Conservation (phyloP, 2,329 filamentous ascomycete genomes). For the Didymella pinodella region DNA sequence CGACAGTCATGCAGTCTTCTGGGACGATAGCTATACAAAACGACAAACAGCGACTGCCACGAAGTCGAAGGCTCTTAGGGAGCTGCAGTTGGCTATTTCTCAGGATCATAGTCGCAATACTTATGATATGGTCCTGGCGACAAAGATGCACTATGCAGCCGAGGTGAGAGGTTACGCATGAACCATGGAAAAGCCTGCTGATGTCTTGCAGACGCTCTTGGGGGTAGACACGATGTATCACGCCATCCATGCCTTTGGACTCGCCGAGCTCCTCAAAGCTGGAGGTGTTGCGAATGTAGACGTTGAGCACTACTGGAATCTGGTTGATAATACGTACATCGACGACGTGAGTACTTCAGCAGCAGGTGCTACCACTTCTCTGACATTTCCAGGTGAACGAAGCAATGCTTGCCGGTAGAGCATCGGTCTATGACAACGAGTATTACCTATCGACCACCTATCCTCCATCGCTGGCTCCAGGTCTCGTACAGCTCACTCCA, state of each 20-base stretch:
- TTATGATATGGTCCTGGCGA: constrained; percentile 40
- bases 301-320: constrained; percentile 40
- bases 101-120: constrained; percentile 22
- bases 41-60: constrained; percentile 27
- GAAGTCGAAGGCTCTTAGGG: constrained; percentile 38
- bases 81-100: constrained; percentile 33
- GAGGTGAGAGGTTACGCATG: constrained; percentile 25
- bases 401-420: constrained; percentile 38
- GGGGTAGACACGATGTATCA: constrained; percentile 39
- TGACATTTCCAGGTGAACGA: constrained; percentile 39
- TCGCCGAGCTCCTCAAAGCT: constrained; percentile 38
- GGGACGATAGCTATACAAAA: constrained; percentile 33
- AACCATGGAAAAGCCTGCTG: constrained; percentile 1
- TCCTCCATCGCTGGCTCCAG: constrained; percentile 23
- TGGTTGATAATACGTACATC: constrained; percentile 45
- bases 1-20: constrained; percentile 33
- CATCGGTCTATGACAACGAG: constrained; percentile 41
- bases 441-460: constrained; percentile 39
- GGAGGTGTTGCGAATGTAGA: constrained; percentile 34
- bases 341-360: constrained; percentile 38
- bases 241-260: constrained; percentile 39
- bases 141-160: constrained; percentile 42
- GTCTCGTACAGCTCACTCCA: constrained; percentile 14
- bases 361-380: not conserved
- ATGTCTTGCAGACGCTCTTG: constrained; percentile 31